phyloP scores from a whole-genome alignment of 73 alveolate species.

The Paramecium pentaurelia region DNA sequence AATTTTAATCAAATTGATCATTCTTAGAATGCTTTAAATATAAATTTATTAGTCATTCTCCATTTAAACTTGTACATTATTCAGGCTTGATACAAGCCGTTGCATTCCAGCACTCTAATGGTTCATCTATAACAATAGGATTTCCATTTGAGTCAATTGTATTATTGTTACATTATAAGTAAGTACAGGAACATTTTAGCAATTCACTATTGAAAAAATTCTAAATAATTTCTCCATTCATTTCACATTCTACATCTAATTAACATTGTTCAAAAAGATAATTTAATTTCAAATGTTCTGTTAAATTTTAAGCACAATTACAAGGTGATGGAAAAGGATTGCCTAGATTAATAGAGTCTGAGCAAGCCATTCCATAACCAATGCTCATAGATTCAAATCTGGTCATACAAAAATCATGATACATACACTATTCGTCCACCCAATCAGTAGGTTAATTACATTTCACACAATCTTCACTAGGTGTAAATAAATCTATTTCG shows the following conservation, averaged over 20 bases:
- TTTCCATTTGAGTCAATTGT: slow-evolving; percentile 17
- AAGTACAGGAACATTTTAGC: neutral
- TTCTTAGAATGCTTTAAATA: neutral
- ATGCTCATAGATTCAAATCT: neutral
- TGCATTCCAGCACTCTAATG: slow-evolving; percentile 36
- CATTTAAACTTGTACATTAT: neutral
- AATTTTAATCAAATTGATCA: neutral
- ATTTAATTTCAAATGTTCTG: neutral
- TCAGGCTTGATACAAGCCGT: slow-evolving; percentile 13
- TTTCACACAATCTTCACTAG: slow-evolving; percentile 26
- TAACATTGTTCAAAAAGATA: neutral
- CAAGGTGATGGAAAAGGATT: slow-evolving; percentile 43
- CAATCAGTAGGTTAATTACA: slow-evolving; percentile 48
- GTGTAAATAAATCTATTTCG: neutral
- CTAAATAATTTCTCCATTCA: slow-evolving; percentile 19
- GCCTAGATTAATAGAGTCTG: neutral
- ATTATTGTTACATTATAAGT: neutral
- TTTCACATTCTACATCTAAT: neutral
- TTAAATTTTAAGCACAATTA: neutral
- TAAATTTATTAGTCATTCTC: neutral
- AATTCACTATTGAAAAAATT: neutral
- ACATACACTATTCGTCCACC: slow-evolving; percentile 54
- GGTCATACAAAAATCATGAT: slow-evolving; percentile 52
- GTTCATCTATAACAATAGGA: neutral
- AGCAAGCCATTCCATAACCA: neutral